Conservation (phyloP, 352 stramenopile species). For the Globisporangium acanthophoron region DNA sequence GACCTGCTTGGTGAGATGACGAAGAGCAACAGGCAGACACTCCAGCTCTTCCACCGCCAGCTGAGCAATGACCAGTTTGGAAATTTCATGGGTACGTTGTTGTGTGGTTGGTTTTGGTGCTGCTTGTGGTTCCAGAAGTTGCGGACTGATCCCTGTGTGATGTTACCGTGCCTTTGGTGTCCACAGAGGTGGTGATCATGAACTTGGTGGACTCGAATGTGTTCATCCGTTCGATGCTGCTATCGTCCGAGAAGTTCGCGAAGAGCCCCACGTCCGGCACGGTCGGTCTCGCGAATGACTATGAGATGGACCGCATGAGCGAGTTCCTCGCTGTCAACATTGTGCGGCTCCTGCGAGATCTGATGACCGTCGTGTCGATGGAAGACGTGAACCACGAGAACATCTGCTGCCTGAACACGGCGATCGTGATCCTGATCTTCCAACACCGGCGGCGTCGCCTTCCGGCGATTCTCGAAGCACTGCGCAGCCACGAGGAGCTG, state of each 20-base stretch:
- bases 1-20: conserved; percentile 95
- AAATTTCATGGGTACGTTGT: conserved; percentile 80
- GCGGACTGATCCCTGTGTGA: background rate
- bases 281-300: conserved; percentile 42
- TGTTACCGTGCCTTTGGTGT: conserved; percentile 6
- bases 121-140: background rate
- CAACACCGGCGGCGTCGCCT: conserved; percentile 87
- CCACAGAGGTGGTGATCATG: conserved; percentile 83
- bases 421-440: conserved; percentile 94
- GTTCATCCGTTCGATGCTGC: conserved; percentile 92
- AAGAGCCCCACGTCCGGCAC: conserved; percentile 28
- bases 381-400: conserved; percentile 97
- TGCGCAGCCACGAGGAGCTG: conserved; percentile 62
- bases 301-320: conserved; percentile 73
- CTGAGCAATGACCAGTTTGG: conserved; percentile 88
- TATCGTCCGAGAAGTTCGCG: conserved; percentile 73
- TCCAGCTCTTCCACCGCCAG: conserved; percentile 86
- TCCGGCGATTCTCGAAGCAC: conserved; percentile 48
- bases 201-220: conserved; percentile 97
- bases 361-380: conserved; percentile 94
- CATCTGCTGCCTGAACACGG: conserved; percentile 97
- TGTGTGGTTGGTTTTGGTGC: background rate
- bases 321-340: conserved; percentile 89
- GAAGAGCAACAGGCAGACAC: conserved; percentile 90
- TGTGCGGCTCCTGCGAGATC: conserved; percentile 87